These are phyloP conservation scores for Entomortierella chlamydospora DNA, from an alignment of 192 early-diverging fungal genomes.

Conservation along the genomic window DNA sequence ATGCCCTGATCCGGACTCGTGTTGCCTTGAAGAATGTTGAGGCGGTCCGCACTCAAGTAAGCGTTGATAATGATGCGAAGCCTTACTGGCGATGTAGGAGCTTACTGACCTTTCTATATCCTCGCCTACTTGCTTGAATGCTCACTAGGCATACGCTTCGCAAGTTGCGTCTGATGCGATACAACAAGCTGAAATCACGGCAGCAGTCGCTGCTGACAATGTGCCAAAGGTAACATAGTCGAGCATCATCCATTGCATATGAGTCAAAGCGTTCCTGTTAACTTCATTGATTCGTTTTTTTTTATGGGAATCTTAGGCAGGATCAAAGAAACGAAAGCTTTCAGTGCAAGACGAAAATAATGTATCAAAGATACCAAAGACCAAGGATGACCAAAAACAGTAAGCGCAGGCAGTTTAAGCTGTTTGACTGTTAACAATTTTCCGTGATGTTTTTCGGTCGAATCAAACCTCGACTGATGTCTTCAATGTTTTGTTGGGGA, in stretches of 20 bases:
- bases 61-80: neutral
- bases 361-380: slow-evolving; percentile 9
- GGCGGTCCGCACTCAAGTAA: slow-evolving; percentile 20
- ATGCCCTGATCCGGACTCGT: slow-evolving; percentile 21
- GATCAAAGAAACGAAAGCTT: slow-evolving; percentile 30
- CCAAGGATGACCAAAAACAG: neutral
- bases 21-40: slow-evolving; percentile 33
- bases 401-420: neutral
- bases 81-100: no score
- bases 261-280: no score
- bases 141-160: neutral
- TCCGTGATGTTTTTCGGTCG: no score
- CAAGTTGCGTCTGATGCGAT: neutral
- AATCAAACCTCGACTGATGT: no score
- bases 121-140: neutral
- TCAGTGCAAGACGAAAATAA: slow-evolving; percentile 8
- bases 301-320: no score
- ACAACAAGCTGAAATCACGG: neutral
- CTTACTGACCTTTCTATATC: neutral
- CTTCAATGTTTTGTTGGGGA: neutral
- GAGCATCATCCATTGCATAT: neutral
- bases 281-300: no score
- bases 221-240: neutral
- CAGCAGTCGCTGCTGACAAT: neutral
- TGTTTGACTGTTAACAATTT: no score